Percentiles rank a stretch among this genome's conserved stretches.
These are phyloP conservation scores for Delonix regia DNA, from an alignment of 306 rosid genomes.

Conservation along the genomic window DNA sequence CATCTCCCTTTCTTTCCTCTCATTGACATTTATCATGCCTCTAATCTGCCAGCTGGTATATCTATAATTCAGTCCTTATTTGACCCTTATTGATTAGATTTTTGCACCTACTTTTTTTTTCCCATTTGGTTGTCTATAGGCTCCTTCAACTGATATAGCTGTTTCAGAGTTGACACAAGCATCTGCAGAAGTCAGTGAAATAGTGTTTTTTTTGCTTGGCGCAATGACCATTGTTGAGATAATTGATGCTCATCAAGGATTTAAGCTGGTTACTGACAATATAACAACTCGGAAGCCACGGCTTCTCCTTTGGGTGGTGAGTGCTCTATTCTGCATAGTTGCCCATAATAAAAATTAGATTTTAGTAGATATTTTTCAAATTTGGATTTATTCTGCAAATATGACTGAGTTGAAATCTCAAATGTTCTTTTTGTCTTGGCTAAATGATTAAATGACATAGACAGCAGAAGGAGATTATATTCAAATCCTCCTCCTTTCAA, in stretches of 20 bases:
- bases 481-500: neutral
- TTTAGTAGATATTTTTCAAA: neutral
- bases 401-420: neutral
- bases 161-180: constrained; percentile 85
- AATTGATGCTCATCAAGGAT: constrained; percentile 95
- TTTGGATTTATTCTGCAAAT: constrained; percentile 13
- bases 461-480: constrained; percentile 6
- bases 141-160: constrained; percentile 93
- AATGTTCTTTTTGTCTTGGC: neutral
- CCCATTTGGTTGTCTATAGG: constrained; percentile 51
- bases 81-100: constrained; percentile 1
- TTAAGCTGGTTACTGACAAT: constrained; percentile 91
- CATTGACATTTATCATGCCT: neutral
- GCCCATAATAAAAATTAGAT: constrained; percentile 11
- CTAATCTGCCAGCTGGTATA: neutral
- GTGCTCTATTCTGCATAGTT: constrained; percentile 42
- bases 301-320: constrained; percentile 96
- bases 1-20: neutral
- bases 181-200: constrained; percentile 92
- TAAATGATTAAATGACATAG: constrained; percentile 5
- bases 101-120: constrained; percentile 9
- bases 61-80: constrained; percentile 8
- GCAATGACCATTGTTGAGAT: constrained; percentile 98
- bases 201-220: constrained; percentile 94
- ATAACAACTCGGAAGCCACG: constrained; percentile 91